Evolutionary conservation across 768 basidiomycete species (phyloP), one percentile per base, ranked within the genome.

Genomic region (Leccinum disarticulatum): DNA sequence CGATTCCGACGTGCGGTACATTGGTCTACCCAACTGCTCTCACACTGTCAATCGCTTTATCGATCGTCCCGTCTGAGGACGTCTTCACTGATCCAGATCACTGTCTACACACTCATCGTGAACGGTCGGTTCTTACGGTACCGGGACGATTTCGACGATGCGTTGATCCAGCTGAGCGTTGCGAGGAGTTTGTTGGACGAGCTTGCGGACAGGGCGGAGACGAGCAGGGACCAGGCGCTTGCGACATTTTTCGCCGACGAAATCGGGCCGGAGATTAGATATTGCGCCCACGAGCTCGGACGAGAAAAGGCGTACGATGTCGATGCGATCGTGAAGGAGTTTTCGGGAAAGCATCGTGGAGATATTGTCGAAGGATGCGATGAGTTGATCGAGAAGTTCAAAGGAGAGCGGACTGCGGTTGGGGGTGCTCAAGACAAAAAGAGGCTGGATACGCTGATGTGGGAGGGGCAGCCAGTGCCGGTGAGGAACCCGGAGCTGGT

Each of bases 401-500:
- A 77, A 60, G 67, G 70, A 56, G 83, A 85, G 60, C 76, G 66
- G 31, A 67, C 66, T 28, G 74, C 66, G 3, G 70, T 67, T 9
- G 72, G 68, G 9, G 76, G 74, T 52, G 78, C 70, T 10, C 74
- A 71, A 9, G 79, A 73, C 30, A 80, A 79, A 69, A 83, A 80
- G 70, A 85, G 80, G 70, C 77, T 96, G 57, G 77, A 76, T 54
- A 75, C 80, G 54, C 74, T 94, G 36, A 63, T 78, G 2, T 97
- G 94, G 92, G 93, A 94, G 61, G 93, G 85, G 6, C 82, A 88
- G 65, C 83, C 84, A 0, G 85, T 98, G 6, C 92, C 94, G 17
- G 81, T 97, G 49, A 83, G 95, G 56, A 94, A 90, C 67, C 93
- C 93, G 0, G 95, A 98, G 73, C 77, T 98, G 58, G 95, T 97